phyloP scores from a whole-genome alignment of 2,329 filamentous ascomycete species.

The Arthrobotrys megalospora region DNA sequence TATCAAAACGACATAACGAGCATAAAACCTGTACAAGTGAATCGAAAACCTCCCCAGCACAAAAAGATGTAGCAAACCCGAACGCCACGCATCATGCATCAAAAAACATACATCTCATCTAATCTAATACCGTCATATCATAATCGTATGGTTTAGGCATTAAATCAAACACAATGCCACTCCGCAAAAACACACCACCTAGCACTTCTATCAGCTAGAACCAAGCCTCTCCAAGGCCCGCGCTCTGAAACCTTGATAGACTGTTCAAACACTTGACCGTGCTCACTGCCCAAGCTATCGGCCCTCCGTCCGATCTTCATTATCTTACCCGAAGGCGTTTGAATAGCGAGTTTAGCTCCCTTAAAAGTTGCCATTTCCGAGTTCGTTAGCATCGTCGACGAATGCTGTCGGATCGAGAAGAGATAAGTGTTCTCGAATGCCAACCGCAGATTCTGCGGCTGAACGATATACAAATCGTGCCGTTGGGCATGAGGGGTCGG shows the following conservation, averaged over 20 bases:
- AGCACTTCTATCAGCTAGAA: slow-evolving; percentile 85
- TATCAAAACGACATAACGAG: slow-evolving; percentile 61
- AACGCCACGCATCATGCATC: slow-evolving; percentile 36
- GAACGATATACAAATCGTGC: slow-evolving; percentile 95
- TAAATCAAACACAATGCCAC: slow-evolving; percentile 75
- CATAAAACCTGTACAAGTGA: slow-evolving; percentile 59
- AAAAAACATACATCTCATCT: slow-evolving; percentile 23
- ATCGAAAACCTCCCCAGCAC: slow-evolving; percentile 38
- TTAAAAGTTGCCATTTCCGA: slow-evolving; percentile 71
- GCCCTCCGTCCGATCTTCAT: slow-evolving; percentile 87
- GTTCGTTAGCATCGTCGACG: slow-evolving; percentile 73
- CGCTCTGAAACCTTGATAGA: slow-evolving; percentile 90
- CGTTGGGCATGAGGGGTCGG: slow-evolving; percentile 97
- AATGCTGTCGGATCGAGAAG: slow-evolving; percentile 94
- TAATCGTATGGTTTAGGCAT: slow-evolving; percentile 22
- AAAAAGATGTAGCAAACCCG: slow-evolving; percentile 26
- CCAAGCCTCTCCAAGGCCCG: slow-evolving; percentile 84
- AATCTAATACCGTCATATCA: slow-evolving; percentile 31
- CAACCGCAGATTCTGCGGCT: slow-evolving; percentile 90
- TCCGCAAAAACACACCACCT: slow-evolving; percentile 94
- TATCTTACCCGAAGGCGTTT: slow-evolving; percentile 94
- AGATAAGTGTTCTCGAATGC: slow-evolving; percentile 98
- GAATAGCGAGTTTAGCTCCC: slow-evolving; percentile 94
- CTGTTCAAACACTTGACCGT: slow-evolving; percentile 81
- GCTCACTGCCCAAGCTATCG: slow-evolving; percentile 73